These are phyloP conservation scores for Tolypocladium paradoxum DNA, from an alignment of 2,329 filamentous ascomycete genomes.

Conservation along the genomic window DNA sequence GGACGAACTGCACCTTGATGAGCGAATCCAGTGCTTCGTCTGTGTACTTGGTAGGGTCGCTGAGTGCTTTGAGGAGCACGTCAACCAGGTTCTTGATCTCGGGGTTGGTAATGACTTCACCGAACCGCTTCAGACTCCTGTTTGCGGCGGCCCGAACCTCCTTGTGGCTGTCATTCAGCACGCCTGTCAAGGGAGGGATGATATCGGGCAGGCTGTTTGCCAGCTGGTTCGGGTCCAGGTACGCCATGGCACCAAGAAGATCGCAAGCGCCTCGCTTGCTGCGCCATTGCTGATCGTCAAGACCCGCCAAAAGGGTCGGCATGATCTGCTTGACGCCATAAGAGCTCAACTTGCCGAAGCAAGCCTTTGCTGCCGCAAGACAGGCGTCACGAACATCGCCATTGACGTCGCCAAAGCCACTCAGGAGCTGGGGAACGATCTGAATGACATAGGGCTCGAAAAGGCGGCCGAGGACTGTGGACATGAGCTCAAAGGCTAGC, in stretches of 20 bases:
- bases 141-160: slow-evolving; percentile 89
- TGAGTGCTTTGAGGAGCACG: slow-evolving; percentile 88
- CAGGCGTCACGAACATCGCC: slow-evolving; percentile 87
- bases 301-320: slow-evolving; percentile 78
- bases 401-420: slow-evolving; percentile 79
- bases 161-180: slow-evolving; percentile 96
- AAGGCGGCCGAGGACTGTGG: slow-evolving; percentile 71
- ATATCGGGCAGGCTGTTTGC: slow-evolving; percentile 89
- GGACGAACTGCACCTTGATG: slow-evolving; percentile 96
- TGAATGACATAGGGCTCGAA: slow-evolving; percentile 98
- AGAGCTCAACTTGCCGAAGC: slow-evolving; percentile 85
- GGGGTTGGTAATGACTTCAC: slow-evolving; percentile 95
- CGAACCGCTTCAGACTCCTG: slow-evolving; percentile 91
- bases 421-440: slow-evolving; percentile 81
- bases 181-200: slow-evolving; percentile 86
- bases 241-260: slow-evolving; percentile 94
- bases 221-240: slow-evolving; percentile 90
- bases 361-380: slow-evolving; percentile 85
- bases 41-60: slow-evolving; percentile 93
- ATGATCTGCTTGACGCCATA: slow-evolving; percentile 93
- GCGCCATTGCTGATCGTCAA: slow-evolving; percentile 94
- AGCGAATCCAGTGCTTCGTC: slow-evolving; percentile 87
- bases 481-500: slow-evolving; percentile 82
- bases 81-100: slow-evolving; percentile 90
- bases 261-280: slow-evolving; percentile 98